Evolutionary conservation across 2,329 filamentous ascomycete species (phyloP), one percentile per base, ranked within the genome.

Genomic region (Diaporthe sp.): DNA sequence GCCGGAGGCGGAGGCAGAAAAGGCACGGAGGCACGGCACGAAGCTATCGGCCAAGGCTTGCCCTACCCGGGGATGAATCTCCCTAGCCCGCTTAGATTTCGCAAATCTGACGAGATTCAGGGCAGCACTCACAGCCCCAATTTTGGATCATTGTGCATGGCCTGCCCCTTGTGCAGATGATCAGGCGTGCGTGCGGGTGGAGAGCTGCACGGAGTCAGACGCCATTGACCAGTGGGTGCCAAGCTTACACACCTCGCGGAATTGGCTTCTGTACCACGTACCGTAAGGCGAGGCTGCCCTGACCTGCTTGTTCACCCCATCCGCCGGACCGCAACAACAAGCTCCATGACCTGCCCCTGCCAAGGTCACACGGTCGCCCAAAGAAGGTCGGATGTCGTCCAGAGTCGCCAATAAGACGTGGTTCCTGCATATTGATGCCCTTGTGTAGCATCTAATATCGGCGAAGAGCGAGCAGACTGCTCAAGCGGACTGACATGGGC

Each of bases 81-180:
- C 49, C 31, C 25, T 28, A 37, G 65, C 65, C 65, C 47, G 65
- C 65, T 68, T 25, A 68, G 65, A 68, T 68, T 53, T 68, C 65
- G 71, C 44, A 63, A 42, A 72, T 53, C 58, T 53, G 75, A 76
- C 67, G n/a, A 76, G 65, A 76, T 76, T 68, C 68, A 44, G 49
- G 75, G 75, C 47, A 71, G 72, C 72, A 60, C 49, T 72, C 58
- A 47, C 60, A 75, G 72, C 65, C 72, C 75, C 72, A 72, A 75
- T 61, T 67, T 67, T 72, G 75, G 75, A 72, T 68, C 72, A 71
- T 25, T 47, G 31, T 42, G 63, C 55, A 25, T 70, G 58, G 58
- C 68, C 28, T 67, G 58, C 47, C 60, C 49, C 67, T 39, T 60
- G 47, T 72, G 67, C 73, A 75, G 67, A 47, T 44, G 73, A 37